A percentile compares a stretch with the other conserved stretches of the same genome.
These are phyloP conservation scores for Cyclotella baltica DNA, from an alignment of 108 stramenopile species.

Conservation along the genomic window DNA sequence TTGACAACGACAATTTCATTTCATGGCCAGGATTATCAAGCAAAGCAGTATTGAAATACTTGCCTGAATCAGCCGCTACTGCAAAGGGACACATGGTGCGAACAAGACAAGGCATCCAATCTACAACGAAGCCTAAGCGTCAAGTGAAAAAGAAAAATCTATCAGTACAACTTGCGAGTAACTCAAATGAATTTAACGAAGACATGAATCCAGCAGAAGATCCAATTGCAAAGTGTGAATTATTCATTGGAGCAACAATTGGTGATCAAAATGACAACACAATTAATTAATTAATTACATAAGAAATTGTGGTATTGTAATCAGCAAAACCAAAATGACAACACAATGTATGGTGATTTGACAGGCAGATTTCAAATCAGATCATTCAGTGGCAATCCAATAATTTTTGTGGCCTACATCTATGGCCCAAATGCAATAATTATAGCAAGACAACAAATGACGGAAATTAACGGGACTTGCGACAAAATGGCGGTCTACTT, in stretches of 20 bases:
- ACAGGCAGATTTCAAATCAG: too few species aligned
- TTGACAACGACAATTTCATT: neutral
- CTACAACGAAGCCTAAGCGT: neutral
- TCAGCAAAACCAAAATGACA: neutral
- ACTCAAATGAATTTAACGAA: neutral
- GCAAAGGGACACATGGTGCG: neutral
- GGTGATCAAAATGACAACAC: too few species aligned
- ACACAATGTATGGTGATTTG: neutral
- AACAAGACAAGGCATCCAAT: neutral
- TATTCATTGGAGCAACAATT: too few species aligned
- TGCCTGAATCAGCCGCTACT: neutral
- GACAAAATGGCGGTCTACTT: too few species aligned
- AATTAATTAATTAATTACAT: too few species aligned
- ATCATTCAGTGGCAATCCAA: neutral
- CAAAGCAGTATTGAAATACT: neutral
- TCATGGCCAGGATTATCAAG: too few species aligned
- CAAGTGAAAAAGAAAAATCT: neutral
- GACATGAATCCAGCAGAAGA: neutral
- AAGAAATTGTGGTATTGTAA: too few species aligned
- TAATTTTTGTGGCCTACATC: too few species aligned
- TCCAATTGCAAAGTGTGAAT: neutral
- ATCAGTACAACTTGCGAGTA: neutral
- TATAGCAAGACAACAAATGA: too few species aligned
- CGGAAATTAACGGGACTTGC: too few species aligned
- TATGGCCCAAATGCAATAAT: too few species aligned